These are phyloP conservation scores for Aurantiochytrium sp. DNA, from an alignment of 108 stramenopile genomes.

Conservation along the genomic window DNA sequence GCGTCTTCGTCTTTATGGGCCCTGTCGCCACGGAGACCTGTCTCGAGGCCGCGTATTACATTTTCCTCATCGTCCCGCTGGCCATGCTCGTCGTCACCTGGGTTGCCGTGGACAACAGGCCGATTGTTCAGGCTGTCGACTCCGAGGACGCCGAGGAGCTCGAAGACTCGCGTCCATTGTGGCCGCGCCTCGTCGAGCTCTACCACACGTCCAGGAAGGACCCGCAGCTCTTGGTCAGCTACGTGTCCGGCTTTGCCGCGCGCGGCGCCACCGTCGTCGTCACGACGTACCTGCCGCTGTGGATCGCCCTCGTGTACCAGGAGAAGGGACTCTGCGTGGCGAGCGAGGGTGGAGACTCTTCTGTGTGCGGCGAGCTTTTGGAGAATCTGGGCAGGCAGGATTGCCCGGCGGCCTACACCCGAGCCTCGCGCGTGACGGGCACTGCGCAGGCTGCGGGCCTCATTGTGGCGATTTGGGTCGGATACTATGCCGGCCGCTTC, in stretches of 20 bases:
- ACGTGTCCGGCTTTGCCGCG: neutral
- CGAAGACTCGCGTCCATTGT: neutral
- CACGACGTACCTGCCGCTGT: neutral
- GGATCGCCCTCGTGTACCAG: neutral
- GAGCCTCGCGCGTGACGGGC: neutral
- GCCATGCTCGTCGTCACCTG: neutral
- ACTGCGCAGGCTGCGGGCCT: neutral
- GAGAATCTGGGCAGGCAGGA: neutral
- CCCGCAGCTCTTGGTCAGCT: neutral
- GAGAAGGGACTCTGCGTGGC: neutral
- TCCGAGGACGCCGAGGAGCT: neutral
- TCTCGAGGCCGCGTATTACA: neutral
- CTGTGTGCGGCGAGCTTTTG: neutral
- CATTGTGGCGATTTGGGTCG: neutral
- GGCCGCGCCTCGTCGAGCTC: neutral
- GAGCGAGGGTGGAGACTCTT: neutral
- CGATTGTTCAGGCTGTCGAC: neutral
- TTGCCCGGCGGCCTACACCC: neutral
- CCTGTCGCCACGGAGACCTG: neutral
- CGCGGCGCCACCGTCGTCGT: neutral
- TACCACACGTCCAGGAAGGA: neutral
- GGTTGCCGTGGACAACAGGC: neutral
- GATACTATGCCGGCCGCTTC: neutral
- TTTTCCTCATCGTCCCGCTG: neutral
- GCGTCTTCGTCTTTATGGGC: conserved; percentile 1